Evolutionary conservation across 2,329 filamentous ascomycete genomes (phyloP), one percentile per base, ranked within the genome.

Genomic region (Dactylellina cionopaga): DNA sequence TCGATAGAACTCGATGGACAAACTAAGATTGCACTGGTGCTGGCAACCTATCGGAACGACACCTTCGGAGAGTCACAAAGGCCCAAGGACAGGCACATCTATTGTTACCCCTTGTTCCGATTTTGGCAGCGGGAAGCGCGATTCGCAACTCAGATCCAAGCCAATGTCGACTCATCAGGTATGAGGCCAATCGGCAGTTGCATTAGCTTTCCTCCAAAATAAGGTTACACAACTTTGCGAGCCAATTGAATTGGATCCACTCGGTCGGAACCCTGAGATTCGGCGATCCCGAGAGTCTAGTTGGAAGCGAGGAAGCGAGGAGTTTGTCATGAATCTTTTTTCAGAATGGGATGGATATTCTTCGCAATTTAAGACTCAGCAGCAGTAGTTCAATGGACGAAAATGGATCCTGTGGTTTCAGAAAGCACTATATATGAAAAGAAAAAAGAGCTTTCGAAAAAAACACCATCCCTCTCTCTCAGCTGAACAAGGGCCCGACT

Each of bases 191-290:
- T 47, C 27, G 41, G 58, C 31, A 56, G 51, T 54, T 68, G 35
- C 7, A 17, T 47, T 46, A 35, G 29, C 24, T 33, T 22, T 22
- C 62, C 47, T 24, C 31, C 29, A 31, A 71, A 64, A 58, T 64
- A 64, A 58, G 49, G 66, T 71, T 64, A 64, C 66, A 71, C 66
- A 71, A 71, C 51, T 43, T 52, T 58, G 46, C 33, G 39, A 43
- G 39, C 41, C 27, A 51, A 63, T 71, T 71, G 44, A 35, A 41
- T 39, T 41, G 58, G 58, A 46, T 56, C 58, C 58, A 58, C 51
- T 44, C 66, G 66, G 66, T 71, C 66, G 66, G 66, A 64, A 64
- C 31, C 22, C 51, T 56, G 51, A 15, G 15, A 43, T 24, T 47
- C 56, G 65, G 65, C 56, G 31, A 49, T 41, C 5, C 56, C 65